phyloP scores from a whole-genome alignment of 176 grass and related monocot genomes.

The Triticum aestivum region IWGSC_CS_RefSeq_v2.1 NC_057801.1:723395420-723395919 shows the following conservation, averaged over 20 bases:
- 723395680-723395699: conserved; percentile 50
- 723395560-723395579: conserved; percentile 52
- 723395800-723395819: neutral
- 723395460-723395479: conserved; percentile 67
- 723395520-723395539: conserved; percentile 56
- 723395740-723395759: neutral
- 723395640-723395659: conserved; percentile 68
- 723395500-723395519: conserved; percentile 45
- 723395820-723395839: neutral
- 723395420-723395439: conserved; percentile 64
- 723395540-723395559: conserved; percentile 44
- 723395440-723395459: conserved; percentile 57
- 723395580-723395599: conserved; percentile 62
- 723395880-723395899: no score
- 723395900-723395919: no score
- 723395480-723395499: conserved; percentile 64
- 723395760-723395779: neutral
- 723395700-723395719: conserved; percentile 70
- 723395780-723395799: neutral
- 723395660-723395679: conserved; percentile 67
- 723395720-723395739: conserved; percentile 66
- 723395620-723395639: conserved; percentile 41
- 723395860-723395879: no score
- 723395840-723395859: no score
- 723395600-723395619: conserved; percentile 16